These are phyloP conservation scores for Syzygium grande DNA, from an alignment of 345 rosid genomes.

Conservation along the genomic window DNA sequence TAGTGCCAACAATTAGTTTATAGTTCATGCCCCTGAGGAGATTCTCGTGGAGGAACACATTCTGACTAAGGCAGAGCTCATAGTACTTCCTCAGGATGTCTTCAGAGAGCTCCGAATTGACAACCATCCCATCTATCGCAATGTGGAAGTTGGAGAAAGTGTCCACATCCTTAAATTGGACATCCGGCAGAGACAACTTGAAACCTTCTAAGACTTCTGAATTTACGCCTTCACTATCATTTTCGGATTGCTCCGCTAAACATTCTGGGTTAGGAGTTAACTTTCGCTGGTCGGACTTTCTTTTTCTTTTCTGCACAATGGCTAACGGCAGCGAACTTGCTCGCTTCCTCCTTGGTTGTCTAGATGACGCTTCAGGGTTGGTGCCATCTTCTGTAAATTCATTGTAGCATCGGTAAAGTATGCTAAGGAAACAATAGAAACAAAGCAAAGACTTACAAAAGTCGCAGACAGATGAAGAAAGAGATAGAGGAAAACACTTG, in stretches of 20 bases:
- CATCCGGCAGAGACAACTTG: conserved; percentile 25
- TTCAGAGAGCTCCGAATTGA: conserved; percentile 46
- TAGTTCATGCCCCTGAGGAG: conserved; percentile 39
- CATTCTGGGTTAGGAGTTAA: conserved; percentile 10
- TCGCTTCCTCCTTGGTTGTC: conserved; percentile 30
- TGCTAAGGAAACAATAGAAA: neutral
- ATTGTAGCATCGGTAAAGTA: neutral
- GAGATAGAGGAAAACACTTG: conserved; percentile 10
- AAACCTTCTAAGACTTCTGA: conserved; percentile 59
- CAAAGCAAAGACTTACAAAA: neutral
- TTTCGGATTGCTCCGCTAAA: conserved; percentile 42
- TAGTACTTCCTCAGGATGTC: conserved; percentile 42
- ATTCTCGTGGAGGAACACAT: conserved; percentile 48
- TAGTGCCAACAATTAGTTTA: conserved; percentile 39
- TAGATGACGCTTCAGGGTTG: conserved; percentile 3
- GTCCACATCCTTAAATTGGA: conserved; percentile 31
- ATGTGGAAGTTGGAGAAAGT: conserved; percentile 39
- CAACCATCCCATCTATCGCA: conserved; percentile 30
- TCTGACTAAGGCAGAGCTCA: conserved; percentile 50
- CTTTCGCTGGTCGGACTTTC: conserved; percentile 13
- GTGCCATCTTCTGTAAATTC: conserved; percentile 8
- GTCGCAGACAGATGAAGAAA: neutral
- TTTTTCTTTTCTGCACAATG: conserved; percentile 33
- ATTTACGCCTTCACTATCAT: conserved; percentile 59
- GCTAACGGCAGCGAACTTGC: conserved; percentile 40